phyloP scores from a whole-genome alignment of 2,329 filamentous ascomycete genomes.

The Ilyonectria destructans region DNA sequence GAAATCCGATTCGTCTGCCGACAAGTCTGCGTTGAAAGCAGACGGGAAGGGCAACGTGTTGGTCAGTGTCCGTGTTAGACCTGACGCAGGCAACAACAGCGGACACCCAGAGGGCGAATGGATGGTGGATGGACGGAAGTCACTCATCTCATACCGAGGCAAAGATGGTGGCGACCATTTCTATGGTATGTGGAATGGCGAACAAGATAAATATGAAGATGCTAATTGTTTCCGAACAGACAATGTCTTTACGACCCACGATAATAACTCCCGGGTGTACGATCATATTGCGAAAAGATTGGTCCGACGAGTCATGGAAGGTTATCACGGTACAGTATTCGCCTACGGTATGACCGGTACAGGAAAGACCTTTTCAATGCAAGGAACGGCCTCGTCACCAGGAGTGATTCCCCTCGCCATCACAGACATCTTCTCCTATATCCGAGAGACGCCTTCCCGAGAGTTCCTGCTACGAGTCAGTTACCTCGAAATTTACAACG shows the following conservation, averaged over 20 bases:
- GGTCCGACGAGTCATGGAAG: constrained; percentile 98
- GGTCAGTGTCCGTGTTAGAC: constrained; percentile 94
- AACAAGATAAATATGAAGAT: neutral
- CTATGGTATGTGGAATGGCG: constrained; percentile 77
- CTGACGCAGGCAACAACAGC: constrained; percentile 79
- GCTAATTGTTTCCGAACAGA: constrained; percentile 69
- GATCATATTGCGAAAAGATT: constrained; percentile 94
- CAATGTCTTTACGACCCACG: constrained; percentile 95
- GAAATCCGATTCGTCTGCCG: constrained; percentile 52
- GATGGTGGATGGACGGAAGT: constrained; percentile 89
- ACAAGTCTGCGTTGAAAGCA: constrained; percentile 68
- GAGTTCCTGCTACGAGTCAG: constrained; percentile 97
- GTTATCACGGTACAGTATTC: constrained; percentile 98
- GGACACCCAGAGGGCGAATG: constrained; percentile 84
- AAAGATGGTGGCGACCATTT: constrained; percentile 93
- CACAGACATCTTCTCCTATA: constrained; percentile 99
- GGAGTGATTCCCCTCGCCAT: constrained; percentile 98
- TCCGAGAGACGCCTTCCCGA: constrained; percentile 93
- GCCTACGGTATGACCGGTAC: constrained; percentile 99
- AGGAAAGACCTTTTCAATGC: constrained; percentile 99
- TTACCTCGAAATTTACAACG: constrained; percentile 99
- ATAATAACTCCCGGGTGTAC: constrained; percentile 96
- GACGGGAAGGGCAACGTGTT: constrained; percentile 95
- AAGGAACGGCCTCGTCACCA: constrained; percentile 94
- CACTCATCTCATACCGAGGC: constrained; percentile 86